Evolutionary conservation across 2,329 filamentous ascomycete genomes (phyloP), one percentile per base, ranked within the genome.

Genomic region (Colletotrichum viniferum): DNA sequence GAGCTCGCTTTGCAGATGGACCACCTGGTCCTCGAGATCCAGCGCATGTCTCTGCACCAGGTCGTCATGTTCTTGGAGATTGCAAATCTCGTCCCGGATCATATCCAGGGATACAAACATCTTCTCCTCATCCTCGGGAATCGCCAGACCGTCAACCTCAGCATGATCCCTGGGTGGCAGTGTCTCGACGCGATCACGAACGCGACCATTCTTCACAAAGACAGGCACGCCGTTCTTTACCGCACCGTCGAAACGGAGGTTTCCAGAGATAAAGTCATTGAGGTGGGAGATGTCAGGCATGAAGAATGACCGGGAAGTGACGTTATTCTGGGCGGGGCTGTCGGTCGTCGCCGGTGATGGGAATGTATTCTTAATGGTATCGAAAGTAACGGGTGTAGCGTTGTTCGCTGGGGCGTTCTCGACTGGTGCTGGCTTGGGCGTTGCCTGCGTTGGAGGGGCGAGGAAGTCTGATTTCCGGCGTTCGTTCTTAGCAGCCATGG

Each of bases 101-200:
- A 91, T 91, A 88, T 91, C 90, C 85, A 91, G 86, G 10, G 90
- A 91, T 55, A 91, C 89, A 77, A 91, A 90, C 34, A 91, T 91
- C 77, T 88, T 87, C 80, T 90, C 87, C 78, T 91, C 90, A 58
- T 90, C 89, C 71, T 88, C 84, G 4, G 89, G 87, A 10, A 91
- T 82, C 63, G 86, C 84, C 24, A 91, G 80, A 9, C 84, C 87
- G 70, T 90, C 88, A n/a, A 91, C 84, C 32, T 88, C 85, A 52
- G 84, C 87, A 74, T 91, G 88, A 16, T 84, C 79, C 36, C 83
- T 81, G 3, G 83, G 80, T 9, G 84, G 83, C 65, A 80, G 82
- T 76, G 36, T 81, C 28, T 81, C 80, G 8, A 82, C 80, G 21
- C 81, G 85, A 72, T 90, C 87, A 68, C 89, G 86, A 18, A 90